Base-by-base conservation (phyloP, 2,329 filamentous ascomycete species). In the Diplodia sapinea region DNA sequence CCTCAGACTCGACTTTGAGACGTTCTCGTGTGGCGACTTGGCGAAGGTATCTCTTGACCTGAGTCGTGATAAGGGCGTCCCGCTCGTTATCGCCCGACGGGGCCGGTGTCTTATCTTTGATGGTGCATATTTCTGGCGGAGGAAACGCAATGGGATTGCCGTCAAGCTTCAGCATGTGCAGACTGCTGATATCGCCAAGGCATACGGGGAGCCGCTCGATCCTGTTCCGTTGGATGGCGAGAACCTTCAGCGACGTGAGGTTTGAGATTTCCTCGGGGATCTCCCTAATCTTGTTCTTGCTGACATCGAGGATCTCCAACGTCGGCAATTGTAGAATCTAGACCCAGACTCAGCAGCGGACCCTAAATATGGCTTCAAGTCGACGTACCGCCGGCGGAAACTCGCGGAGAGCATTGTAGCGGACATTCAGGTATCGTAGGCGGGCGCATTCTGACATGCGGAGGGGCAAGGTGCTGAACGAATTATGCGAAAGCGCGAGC, bases 251-350 rank as follows among this genome's bases (percentile, higher is more conserved):
- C 1, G 92, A 96, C 5, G 89, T 89, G 73, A 98, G 83, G 74
- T 89, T 92, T 69, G 87, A 87, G 70, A 97, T 91, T 65, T 94
- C 91, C 56, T 89, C 87, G 0, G 94, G 93, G 1, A 98, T 85
- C 11, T 86, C 82, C 57, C 86, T 87, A 69, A 98, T 88, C 77
- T 91, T 92, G 77, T 98, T 98, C 73, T 92, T 88, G 77, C 93
- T 94, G 66, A 98, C 85, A 80, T 98, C 94, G 69, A 98, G 86
- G 68, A 97, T 97, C 80, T 98, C 94, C 66, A 98, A 86, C 40
- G 93, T 91, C 64, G 88, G 89, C 70, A 98, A 85, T 78, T 93
- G 89, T 77, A 94, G 94, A 68, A 98, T 87, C 93, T 96, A 75
- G 47, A 50, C 51, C 49, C 70, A 71, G 62, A 73, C 67, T 54